Evolutionary conservation across 176 grass and related monocot genomes (phyloP).

Genomic region (Dendrocalamus sinicus): DNA sequence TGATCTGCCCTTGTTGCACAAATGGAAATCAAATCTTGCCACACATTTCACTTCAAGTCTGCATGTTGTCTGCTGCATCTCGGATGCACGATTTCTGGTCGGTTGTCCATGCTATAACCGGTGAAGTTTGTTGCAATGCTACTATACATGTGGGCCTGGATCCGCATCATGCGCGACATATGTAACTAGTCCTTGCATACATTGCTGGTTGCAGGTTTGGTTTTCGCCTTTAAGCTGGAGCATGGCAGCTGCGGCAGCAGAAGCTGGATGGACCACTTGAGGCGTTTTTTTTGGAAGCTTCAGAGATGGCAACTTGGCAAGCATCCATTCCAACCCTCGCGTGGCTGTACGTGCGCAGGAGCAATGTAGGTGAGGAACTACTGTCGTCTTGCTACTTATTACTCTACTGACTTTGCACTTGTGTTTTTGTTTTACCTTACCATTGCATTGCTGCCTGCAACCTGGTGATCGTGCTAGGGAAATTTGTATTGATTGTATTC

Average conservation of each 20-base stretch:
- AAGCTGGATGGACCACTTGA: slow-evolving; percentile 50
- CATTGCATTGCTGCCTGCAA: slow-evolving; percentile 19
- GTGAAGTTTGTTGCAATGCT: slow-evolving; percentile 45
- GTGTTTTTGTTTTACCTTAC: not conserved
- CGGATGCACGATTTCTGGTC: slow-evolving; percentile 31
- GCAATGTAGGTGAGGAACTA: slow-evolving; percentile 52
- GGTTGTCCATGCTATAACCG: slow-evolving; percentile 35
- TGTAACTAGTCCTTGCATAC: slow-evolving; percentile 53
- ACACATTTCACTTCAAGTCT: slow-evolving; percentile 17
- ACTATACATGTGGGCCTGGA: slow-evolving; percentile 49
- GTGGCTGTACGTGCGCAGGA: slow-evolving; percentile 41
- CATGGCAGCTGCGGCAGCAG: slow-evolving; percentile 36
- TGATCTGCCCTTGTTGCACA: not conserved
- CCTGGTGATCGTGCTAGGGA: not conserved
- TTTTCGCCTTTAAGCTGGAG: slow-evolving; percentile 47
- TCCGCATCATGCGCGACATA: slow-evolving; percentile 39
- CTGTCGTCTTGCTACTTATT: slow-evolving; percentile 33
- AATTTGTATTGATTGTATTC: slow-evolving; percentile 4
- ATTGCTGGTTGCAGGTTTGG: slow-evolving; percentile 43
- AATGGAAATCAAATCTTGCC: slow-evolving; percentile 15
- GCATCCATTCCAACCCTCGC: slow-evolving; percentile 39
- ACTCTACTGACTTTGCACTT: slow-evolving; percentile 15
- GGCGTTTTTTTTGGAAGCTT: slow-evolving; percentile 41
- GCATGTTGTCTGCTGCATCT: not conserved
- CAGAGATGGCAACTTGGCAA: slow-evolving; percentile 34